Evolutionary conservation across 2,329 filamentous ascomycete genomes (phyloP), one percentile per base, ranked within the genome.

Genomic region (Xylaria sp.): DNA sequence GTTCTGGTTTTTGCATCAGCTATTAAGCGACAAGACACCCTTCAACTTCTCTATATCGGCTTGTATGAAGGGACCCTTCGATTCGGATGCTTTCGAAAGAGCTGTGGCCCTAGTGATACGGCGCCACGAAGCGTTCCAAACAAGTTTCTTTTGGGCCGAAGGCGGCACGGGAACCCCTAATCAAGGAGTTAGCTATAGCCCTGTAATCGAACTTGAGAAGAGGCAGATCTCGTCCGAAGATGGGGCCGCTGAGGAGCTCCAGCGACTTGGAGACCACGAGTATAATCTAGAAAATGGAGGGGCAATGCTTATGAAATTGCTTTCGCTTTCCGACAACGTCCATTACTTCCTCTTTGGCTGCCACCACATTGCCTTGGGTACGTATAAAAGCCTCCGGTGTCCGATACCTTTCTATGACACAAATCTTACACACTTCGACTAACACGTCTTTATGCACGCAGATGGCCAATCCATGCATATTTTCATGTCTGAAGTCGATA

Each of bases 281-380:
- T 69, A 56, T 47, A 60, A 69, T 28, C 15, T 69, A 3, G 21
- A 49, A 12, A 15, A 35, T 1, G 62, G 67, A 7, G 45, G 59
- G 7, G 54, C 40, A 6, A 52, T 65, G 25, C 28, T 58, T 5
- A 49, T 64, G 12, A 53, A 61, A 4, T 52, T 69, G 2, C 25
- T 69, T 1, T 60, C 65, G 3, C 38, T 61, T 6, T 33, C 38
- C 9, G 15, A 31, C 3, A 14, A 15, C 8, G 45, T 57, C 12
- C 56, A 66, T 28, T 60, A 47, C n/a, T 38, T 67, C 2, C 31
- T 69, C 3, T 17, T 67, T 5, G 58, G 60, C 14, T 50, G 17
- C 19, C 58, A 61, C 8, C 55, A 58, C 25, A 52, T 69, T 5
- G 35, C 50, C 28, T 40, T 64, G 9, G 65, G n/a, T n/a, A n/a